A percentile compares a stretch with the other conserved stretches of the same genome.
Evolutionary conservation across 768 basidiomycete species (phyloP).

Genomic region (Crepidotus variabilis): DNA sequence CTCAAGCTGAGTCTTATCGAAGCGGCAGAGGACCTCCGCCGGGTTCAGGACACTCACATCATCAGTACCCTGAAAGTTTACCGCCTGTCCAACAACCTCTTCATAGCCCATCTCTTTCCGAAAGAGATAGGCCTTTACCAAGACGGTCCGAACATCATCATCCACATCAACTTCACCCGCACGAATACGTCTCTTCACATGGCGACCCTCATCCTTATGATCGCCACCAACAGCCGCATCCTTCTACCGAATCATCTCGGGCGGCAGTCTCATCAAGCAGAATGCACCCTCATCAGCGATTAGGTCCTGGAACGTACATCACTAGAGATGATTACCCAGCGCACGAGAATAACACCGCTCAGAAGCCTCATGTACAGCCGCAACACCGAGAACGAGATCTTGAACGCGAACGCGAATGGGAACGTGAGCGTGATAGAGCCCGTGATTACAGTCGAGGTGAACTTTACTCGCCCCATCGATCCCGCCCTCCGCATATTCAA

Average conservation of each 20-base stretch:
- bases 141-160: conserved; percentile 28
- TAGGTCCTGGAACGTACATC: conserved; percentile 59
- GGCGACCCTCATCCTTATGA: conserved; percentile 7
- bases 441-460: conserved; percentile 10
- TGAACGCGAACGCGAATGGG: conserved; percentile 9
- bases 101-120: conserved; percentile 49
- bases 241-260: conserved; percentile 6
- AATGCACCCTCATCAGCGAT: conserved; percentile 62
- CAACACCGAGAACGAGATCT: conserved; percentile 5
- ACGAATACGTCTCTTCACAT: conserved; percentile 1
- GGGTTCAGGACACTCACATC: background rate
- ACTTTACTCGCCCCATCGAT: conserved; percentile 4
- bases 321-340: conserved; percentile 48
- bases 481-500: background rate
- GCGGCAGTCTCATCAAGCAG: conserved; percentile 24
- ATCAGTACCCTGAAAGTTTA: conserved; percentile 43
- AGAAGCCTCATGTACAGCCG: background rate
- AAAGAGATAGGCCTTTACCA: conserved; percentile 43
- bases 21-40: conserved; percentile 31
- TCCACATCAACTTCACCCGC: conserved; percentile 8
- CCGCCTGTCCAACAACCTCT: conserved; percentile 41
- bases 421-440: conserved; percentile 11
- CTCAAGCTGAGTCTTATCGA: conserved; percentile 28
- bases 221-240: conserved; percentile 10
- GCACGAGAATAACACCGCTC: background rate